Base-by-base conservation (phyloP, 1,284 basidiomycete genomes). In the Pseudozyma sp. region DNA sequence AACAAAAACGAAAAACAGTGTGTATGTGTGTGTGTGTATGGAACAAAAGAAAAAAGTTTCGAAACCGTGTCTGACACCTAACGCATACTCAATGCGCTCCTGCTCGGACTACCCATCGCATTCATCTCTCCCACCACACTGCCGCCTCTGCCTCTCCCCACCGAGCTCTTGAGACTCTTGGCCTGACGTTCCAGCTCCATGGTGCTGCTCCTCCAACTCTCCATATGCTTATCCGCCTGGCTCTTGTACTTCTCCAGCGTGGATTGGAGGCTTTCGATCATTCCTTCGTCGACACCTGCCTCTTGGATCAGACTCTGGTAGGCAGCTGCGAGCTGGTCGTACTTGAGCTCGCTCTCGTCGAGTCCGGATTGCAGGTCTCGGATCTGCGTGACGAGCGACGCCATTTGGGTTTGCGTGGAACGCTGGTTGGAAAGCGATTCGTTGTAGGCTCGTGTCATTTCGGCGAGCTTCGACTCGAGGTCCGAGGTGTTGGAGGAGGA, bases 331-430 rank as follows among this genome's bases (percentile, higher is more conserved):
- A 79, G 66, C 34, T 79, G 77, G 40, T 66, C 66, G 60, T 77
- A 79, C 45, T 67, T 70, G n/a, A 77, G 42, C 35, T 94, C 93
- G 3, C 90, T 91, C 69, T 94, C 92, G 78, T 94, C 92, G 63
- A 94, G 86, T 13, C 92, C 90, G 24, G 88, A 86, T 13, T 92
- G 90, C 14, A 94, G 87, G 78, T 94, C 92, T 47, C 92, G 89
- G 53, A 93, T 91, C 87, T 94, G 92, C 3, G 91, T 92, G 75
- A 94, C 91, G 7, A 94, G 87, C 3, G 89, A 87, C 14, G 92
- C 90, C 61, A 94, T 93, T 71, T 94, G 93, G 0, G 90, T 87
- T 81, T 94, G 93, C 73, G 93, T 90, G 72, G 93, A 92, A 0
- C 90, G 86, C 77, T 93, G 92, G 0, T 89, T 90, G 31, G 88